Evolutionary conservation across 164 flowering plant genomes (phyloP).

Genomic region (Sextonia rubra): DNA sequence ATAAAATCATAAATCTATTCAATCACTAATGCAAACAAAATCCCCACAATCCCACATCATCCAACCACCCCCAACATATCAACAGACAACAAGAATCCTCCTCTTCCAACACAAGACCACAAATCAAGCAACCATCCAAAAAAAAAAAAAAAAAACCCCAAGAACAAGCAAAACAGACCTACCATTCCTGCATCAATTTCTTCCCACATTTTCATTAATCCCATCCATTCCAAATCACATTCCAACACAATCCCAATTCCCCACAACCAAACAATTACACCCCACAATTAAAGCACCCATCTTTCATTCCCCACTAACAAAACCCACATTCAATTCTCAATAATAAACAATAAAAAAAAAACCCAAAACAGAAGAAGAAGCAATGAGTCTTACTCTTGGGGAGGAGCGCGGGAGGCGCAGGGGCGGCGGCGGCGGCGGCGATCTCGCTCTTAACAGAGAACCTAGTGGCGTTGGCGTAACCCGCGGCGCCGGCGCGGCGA

Average conservation of each 20-base stretch:
- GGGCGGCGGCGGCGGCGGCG: constrained; percentile 11
- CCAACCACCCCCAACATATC: too few relatives aligned
- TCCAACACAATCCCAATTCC: background rate
- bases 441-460: constrained; percentile 4
- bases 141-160: too few relatives aligned
- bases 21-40: too few relatives aligned
- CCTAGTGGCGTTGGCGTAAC: constrained; percentile 1
- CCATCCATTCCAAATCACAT: background rate
- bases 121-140: too few relatives aligned
- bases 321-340: background rate
- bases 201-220: background rate
- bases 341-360: background rate
- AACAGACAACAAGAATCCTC: too few relatives aligned
- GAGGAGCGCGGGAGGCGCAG: constrained; percentile 17
- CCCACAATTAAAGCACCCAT: background rate
- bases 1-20: too few relatives aligned
- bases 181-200: background rate
- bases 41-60: too few relatives aligned
- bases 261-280: background rate
- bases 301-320: background rate
- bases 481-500: background rate
- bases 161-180: too few relatives aligned
- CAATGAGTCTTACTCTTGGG: constrained; percentile 8
- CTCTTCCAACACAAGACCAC: too few relatives aligned
- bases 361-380: background rate